Evolutionary conservation across 208 protist genomes (phyloP), one percentile per base, ranked within the genome.

Genomic region (Leishmania mexicana): DNA sequence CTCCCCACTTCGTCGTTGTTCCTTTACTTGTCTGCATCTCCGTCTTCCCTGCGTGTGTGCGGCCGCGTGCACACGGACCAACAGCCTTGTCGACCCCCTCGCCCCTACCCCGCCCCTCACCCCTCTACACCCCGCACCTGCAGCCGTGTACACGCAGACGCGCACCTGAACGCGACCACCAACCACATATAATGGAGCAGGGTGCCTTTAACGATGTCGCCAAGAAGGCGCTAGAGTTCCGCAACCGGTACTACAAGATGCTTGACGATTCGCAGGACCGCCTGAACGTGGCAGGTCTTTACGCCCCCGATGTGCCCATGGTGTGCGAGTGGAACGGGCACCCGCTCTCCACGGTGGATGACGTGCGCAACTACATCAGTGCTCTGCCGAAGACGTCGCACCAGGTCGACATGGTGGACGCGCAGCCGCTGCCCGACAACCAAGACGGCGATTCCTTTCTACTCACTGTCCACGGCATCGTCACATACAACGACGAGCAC

Each of bases 271-370:
- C 81, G 24, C 81, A 85, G 53, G 87, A 89, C 58, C 88, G 93
- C 1, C 6, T 51, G 19, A 89, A 94, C 28, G 88, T 98, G 49
- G 80, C 92, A 10, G 80, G 81, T n/a, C 76, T 95, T 8, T 96
- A 98, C 84, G 87, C 90, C 64, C 90, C 89, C 3, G 89, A 90
- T 49, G 89, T 91, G 35, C 92, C 89, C 45, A 88, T 94, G 70
- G 80, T 96, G 38, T 96, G 92, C 78, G 93, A 98, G 82, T 98
- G 95, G 93, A 98, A 98, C 80, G 95, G 95, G 21, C 95, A 98
- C 83, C 57, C 81, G 15, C 89, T 96, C 28, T 42, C 84, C n/a
- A 89, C 87, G 24, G 81, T 86, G 1, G 79, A 84, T 2, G 84
- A 87, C 38, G 87, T 98, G n/a, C 70, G 78, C n/a, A 72, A 85